Base-by-base conservation (phyloP, 2,329 filamentous ascomycete genomes). In the Decorospora gaudefroyi region DNA sequence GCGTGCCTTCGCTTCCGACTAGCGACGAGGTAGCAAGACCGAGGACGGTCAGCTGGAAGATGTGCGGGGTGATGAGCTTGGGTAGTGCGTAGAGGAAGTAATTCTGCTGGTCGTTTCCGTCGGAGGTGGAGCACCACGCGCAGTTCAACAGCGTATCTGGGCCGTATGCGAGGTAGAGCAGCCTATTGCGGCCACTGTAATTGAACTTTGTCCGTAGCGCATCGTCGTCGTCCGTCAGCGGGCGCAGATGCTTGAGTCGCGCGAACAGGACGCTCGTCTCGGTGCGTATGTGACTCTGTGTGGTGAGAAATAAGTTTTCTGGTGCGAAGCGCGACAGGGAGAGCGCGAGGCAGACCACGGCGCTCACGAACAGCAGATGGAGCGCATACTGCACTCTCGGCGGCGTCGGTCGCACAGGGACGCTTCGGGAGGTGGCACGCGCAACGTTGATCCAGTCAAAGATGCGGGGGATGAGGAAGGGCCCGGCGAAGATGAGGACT, bases 81-180 rank as follows among this genome's bases (percentile, higher is more conserved):
- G 92, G 88, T 0, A 95, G 72, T 10, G 87, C 85, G 72, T 95
- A 97, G 67, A 88, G 80, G 34, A 95, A 78, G 74, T 90, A 96
- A 28, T 80, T 82, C 25, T 74, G 76, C 4, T 83, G 78, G 33
- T 87, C 83, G 46, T 88, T 46, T n/a, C 83, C 74, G 36, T 74
- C 77, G 13, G 83, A 40, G 3, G 56, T 46, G 16, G 82, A 73
- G 78, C 91, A 96, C 74, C 95, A 96, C n/a, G 82, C 79, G 69
- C 91, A 97, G 46, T 83, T 77, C 15, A 84, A 76, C 25, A 97
- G 69, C 6, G 85, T 82, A 22, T 81, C 77, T 0, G 90, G 88
- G 2, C 93, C 93, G 71, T 84, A 95, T 46, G 87, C 84, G 38
- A 95, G 78, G 73, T 96, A 97, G 6, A 95, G 76, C 46, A 93